phyloP scores from a whole-genome alignment of 192 early-diverging fungal genomes.

The Linnemannia schmuckeri region DNA sequence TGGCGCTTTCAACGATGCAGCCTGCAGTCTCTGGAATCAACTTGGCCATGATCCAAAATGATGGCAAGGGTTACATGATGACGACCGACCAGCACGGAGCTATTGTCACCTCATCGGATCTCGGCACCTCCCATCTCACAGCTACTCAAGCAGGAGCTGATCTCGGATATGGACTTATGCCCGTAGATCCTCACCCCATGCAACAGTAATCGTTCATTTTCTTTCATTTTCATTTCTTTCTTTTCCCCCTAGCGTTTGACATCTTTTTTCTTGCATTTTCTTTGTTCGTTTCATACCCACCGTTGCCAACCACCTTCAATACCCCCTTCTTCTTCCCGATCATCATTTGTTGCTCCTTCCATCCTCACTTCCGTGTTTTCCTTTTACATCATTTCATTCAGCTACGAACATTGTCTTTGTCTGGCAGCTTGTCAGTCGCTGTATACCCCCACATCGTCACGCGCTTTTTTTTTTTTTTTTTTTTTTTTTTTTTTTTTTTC shows the following conservation, averaged over 20 bases:
- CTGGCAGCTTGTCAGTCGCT: slow-evolving; percentile 6
- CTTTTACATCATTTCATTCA: neutral
- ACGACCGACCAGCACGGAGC: slow-evolving; percentile 13
- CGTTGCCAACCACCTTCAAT: neutral
- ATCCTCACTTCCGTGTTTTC: neutral
- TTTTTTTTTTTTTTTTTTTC: neutral
- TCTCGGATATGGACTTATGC: slow-evolving; percentile 34
- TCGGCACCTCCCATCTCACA: neutral
- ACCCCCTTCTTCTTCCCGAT: neutral
- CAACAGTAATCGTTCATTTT: neutral
- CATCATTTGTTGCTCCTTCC: neutral
- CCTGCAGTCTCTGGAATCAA: neutral
- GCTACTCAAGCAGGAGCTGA: neutral
- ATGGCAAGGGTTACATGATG: slow-evolving; percentile 9
- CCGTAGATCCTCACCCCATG: slow-evolving; percentile 40
- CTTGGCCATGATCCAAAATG: slow-evolving; percentile 38
- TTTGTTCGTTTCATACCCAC: slow-evolving; percentile 4
- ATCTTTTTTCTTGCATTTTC: slow-evolving; percentile 7
- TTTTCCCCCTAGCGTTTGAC: neutral
- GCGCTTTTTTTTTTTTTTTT: slow-evolving; percentile 5
- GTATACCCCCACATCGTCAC: slow-evolving; percentile 8
- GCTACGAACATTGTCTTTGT: neutral
- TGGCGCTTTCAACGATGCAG: slow-evolving; percentile 16
- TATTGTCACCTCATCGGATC: neutral
- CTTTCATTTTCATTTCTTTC: neutral